Base-by-base conservation (phyloP, 768 basidiomycete genomes). In the Dioszegia aurantiaca region DNA sequence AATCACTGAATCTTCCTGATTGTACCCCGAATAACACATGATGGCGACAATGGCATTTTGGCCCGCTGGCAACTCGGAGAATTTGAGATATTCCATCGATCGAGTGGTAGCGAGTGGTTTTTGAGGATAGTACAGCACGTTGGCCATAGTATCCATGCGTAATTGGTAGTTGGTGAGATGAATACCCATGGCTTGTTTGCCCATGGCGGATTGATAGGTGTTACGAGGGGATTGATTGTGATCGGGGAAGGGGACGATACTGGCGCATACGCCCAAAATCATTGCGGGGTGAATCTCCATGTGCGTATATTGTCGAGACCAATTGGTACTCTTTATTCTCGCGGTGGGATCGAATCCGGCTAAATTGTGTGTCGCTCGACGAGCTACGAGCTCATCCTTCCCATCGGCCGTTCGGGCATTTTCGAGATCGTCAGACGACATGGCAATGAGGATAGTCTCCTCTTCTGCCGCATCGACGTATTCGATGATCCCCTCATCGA, bases 211-310 rank as follows among this genome's bases (percentile, higher is more conserved):
- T 80, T 99, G 94, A 73, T 99, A 99, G 3, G 94, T 99, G 75
- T 99, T 99, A 85, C 94, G 95, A 65, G 94, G 94, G 59, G 94
- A 99, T 90, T 98, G 94, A 70, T 99, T 99, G 78, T 99, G 94
- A 78, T 99, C 95, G 16, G 95, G 94, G 87, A 99, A 99, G 12
- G 94, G 94, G 77, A 99, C 95, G 74, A 99, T 99, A 79, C 89
- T 91, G 2, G 94, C 94, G 74, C 94, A 98, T 60, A 99, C 90
- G 61, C 94, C 94, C 53, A 99, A 82, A 63, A 99, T 98, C 94
- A 98, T 99, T 70, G 88, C 88, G 11, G 94, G 95, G 77, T 99
- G 94, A 71, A 99, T 98, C 80, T 99, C 94, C 78, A 95, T 98
- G 77, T 99, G 94, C 10, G 94, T 99, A 87, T 89, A 98, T 9